Evolutionary conservation across 2,329 filamentous ascomycete species (phyloP), one percentile per base, ranked within the genome.

Genomic region (Harringtonia aguacate): DNA sequence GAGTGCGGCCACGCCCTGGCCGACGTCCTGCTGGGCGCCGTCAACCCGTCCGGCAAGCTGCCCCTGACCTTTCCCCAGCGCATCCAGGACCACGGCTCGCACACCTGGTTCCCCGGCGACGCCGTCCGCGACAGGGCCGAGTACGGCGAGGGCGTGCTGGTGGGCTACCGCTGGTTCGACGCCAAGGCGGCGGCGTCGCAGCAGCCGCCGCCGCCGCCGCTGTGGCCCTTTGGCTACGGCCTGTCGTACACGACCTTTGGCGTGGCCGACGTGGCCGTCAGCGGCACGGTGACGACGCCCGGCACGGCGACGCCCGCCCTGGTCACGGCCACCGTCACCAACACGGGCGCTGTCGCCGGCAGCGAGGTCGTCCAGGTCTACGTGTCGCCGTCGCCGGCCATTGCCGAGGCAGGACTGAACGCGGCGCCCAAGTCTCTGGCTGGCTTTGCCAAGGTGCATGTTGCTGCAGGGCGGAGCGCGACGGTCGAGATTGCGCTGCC

Each of bases 1-100:
- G 86, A 92, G 64, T 83, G 81, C 6, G 86, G 86, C 8, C 87
- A 89, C 56, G 81, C 79, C 12, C 81, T 94, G 48, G 84, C 83
- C 0, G 30, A 36, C n/a, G 24, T 39, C 8, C 37, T 39, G 84
- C 39, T 27, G 24, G 22, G 21, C 18, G 28, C 7, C 7, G 10
- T 7, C 24, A 10, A 27, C 24, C 6, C 7, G 6, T 27, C 24
- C 43, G 81, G 75, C 3, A 84, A 83, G 56, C 63, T 84, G 2
- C 76, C 79, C 0, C 62, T 84, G 7, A 77, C 69, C 1, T 86
- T 84, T 61, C 83, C 83, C 1, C 66, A 64, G 30, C 64, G 67
- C 3, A 55, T 78, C 2, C 70, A 81, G 53, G 78, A 85, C 54
- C 86, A 83, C 50, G 82, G 81, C 1, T 75, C 79, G 0, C 85